Base-by-base conservation (phyloP, 2,329 filamentous ascomycete genomes). In the Chaetothyriales sp. region DNA sequence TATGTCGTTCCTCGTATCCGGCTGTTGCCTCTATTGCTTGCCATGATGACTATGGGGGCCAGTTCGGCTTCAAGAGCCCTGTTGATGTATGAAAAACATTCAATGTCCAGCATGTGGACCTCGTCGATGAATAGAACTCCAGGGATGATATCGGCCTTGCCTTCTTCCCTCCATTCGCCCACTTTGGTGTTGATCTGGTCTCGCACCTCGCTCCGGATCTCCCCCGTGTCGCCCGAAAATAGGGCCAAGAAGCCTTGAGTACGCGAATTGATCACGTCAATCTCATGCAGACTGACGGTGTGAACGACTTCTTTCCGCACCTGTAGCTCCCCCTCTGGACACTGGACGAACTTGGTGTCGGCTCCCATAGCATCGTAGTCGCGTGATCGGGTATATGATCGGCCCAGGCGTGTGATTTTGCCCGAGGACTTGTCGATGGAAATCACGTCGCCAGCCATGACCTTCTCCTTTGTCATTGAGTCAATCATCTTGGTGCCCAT, bases 401-500 rank as follows among this genome's bases (percentile, higher is more conserved):
- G 83, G 52, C 92, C 92, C 19, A 98, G 79, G 70, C 96, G 98
- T 50, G 88, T 94, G 66, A 98, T 96, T 70, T 95, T 95, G 58
- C 92, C 92, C 1, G 88, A 95, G 0, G 90, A 89, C 73, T 98
- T 98, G 74, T 98, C 92, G 61, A 98, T 96, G 51, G 86, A 94
- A 62, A 98, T 93, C 59, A 98, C 92, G 66, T 98, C 92, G 61
- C 92, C 92, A 3, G 92, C 92, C 83, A 96, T 95, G 58, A 98
- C 87, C 62, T 93, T 90, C 73, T 98, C 92, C 71, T 96, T 96
- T 59, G 89, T 95, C 88, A 98, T 95, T 58, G 88, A 88, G 65
- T 98, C 92, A 59, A 98, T 98, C 92, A 98, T 96, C 72, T 96
- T 96, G 59, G 85, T 90, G 58, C 92, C 92, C 89, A 98, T 95